Base-by-base conservation (phyloP, 2,329 filamentous ascomycete species). In the Raffaelea arxii region DNA sequence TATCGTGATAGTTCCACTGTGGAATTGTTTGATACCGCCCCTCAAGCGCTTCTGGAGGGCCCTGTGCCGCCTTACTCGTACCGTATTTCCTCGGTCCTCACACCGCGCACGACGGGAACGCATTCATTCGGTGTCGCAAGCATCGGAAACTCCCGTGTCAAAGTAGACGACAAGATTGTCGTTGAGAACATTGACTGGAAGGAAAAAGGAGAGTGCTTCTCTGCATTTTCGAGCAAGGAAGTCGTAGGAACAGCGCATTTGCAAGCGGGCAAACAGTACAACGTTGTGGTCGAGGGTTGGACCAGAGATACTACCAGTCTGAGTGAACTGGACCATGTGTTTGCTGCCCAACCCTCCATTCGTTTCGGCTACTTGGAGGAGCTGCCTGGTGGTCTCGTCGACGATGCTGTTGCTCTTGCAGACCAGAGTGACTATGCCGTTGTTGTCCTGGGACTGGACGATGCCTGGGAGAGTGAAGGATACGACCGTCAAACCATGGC, bases 381-480 rank as follows among this genome's bases (percentile, higher is more conserved):
- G 36, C 35, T 27, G 25, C n/a, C 36, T 18, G 11, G 3, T 4
- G 41, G 44, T 23, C 25, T 22, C 12, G 27, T 51, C 30, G 11
- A n/a, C 1, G 55, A 25, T 50, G 53, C 52, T 16, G 48, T 50
- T 3, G 41, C 45, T n/a, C 18, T 44, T 16, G 79, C 79, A 12
- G 66, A 67, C 48, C 63, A 69, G 16, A 71, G 71, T 1, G 77
- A 81, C 36, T 72, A 79, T 50, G 78, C 80, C 21, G 64, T 82
- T 19, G 61, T 82, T n/a, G 72, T 78, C 49, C 72, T 75, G 10
- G 79, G 79, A 12, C 64, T 80, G 25, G 80, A 79, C 51, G 67
- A 25, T 25, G 52, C 54, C 44, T 50, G 49, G 46, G 53, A 55
- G 48, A 43, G 43, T 2, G 53, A 55, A 41, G 51, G 50, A 12